Evolutionary conservation across 768 basidiomycete species (phyloP), one percentile per base, ranked within the genome.

Genomic region (Crucibulum laeve): DNA sequence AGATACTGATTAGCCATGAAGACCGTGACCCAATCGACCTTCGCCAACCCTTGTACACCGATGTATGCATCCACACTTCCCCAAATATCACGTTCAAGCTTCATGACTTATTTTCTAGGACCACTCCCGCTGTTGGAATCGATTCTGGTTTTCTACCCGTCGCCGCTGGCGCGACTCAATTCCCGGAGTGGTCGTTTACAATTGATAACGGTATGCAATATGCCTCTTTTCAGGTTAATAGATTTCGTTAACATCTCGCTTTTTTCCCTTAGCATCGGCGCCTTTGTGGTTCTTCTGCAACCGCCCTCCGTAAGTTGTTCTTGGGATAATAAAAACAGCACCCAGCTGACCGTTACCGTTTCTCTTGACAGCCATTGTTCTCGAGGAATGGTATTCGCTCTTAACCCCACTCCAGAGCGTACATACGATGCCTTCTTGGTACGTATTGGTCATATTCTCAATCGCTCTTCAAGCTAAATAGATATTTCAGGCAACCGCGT

Each of bases 281-380:
- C 74, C 77, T n/a, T 60, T 77, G 37, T 80, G 77, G 77, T 77
- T 76, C 67, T 75, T 65, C 62, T 80, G 76, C 51, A 61, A 57
- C 18, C 73, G 73, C 43, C 57, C 54, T 11, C 55, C 55, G 61
- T 65, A 53, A 45, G 55, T 49, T 14, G 8, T 11, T 43, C 14
- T 34, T 33, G 5, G 25, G 2, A 13, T 28, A 25, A 23, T 35
- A 34, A 21, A 14, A 7, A n/a, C 19, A 15, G n/a, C n/a, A 37
- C 35, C 19, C 35, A 14, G 10, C n/a, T 44, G 15, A 26, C 26
- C 33, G 19, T 34, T 46, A 26, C 30, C 23, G 18, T 25, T 24
- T 30, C 6, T 14, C 35, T 37, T 37, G 4, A 8, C 46, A 74
- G 71, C 36, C 75, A 76, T 55, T 79, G 77, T 56, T 43, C 54